Conservation (phyloP, 2,329 filamentous ascomycete genomes). For the Ilyonectria mors-panacis region DNA sequence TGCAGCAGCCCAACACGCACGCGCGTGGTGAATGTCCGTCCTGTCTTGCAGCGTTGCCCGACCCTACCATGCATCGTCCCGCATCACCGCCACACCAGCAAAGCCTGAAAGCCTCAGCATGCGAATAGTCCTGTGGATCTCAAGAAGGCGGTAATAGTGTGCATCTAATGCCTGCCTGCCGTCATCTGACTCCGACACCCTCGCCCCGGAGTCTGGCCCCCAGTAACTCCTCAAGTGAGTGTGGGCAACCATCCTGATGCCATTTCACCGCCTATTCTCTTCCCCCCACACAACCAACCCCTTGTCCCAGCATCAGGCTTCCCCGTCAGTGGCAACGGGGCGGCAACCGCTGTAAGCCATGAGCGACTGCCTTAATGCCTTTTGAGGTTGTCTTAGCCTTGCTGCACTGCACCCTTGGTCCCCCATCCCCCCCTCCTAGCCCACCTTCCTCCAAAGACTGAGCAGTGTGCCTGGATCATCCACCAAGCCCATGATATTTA, state of each 20-base stretch:
- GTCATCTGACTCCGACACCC: conserved; percentile 28
- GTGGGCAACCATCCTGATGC: conserved; percentile 32
- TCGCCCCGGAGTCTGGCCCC: conserved; percentile 23
- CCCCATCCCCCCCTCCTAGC: conserved; percentile 22
- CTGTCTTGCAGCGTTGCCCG: conserved; percentile 45
- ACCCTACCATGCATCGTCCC: conserved; percentile 36
- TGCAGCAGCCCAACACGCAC: conserved; percentile 44
- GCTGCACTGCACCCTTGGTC: conserved; percentile 27
- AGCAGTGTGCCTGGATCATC: conserved; percentile 39
- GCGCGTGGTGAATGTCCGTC: conserved; percentile 42
- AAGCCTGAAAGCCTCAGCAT: conserved; percentile 29
- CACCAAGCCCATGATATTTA: conserved; percentile 35
- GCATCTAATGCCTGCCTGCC: conserved; percentile 36
- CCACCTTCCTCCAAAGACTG: conserved; percentile 39
- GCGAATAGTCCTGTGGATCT: conserved; percentile 30
- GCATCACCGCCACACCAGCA: conserved; percentile 35
- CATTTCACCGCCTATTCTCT: conserved; percentile 49
- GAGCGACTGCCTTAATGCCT: conserved; percentile 9
- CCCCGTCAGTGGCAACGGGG: conserved; percentile 40
- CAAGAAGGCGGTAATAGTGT: conserved; percentile 32
- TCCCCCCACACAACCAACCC: conserved; percentile 38
- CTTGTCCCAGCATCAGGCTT: conserved; percentile 39
- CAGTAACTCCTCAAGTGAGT: conserved; percentile 20
- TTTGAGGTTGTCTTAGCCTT: conserved; percentile 33
- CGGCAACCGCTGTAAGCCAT: conserved; percentile 40